Base-by-base conservation (phyloP, 805 yeast genomes). In the Hanseniaspora singularis region DNA sequence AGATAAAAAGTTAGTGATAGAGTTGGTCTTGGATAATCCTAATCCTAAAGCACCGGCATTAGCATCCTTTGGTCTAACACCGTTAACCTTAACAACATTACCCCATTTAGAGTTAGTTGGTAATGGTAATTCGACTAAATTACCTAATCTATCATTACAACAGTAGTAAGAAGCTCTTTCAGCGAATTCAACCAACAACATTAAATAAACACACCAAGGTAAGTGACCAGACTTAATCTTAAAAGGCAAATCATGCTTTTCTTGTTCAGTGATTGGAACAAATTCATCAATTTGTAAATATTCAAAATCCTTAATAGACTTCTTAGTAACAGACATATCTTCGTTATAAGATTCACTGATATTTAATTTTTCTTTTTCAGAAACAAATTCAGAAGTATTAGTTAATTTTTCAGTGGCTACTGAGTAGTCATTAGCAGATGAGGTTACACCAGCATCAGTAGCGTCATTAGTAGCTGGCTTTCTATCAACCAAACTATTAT, bases 161-260 rank as follows among this genome's bases (percentile, higher is more conserved):
- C 94, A 92, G 57, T 83, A 83, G 67, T 78, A 83, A 11, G 89
- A 72, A 59, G 83, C 82, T 54, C 94, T 73, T 63, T 83, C 94
- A 40, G 88, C 74, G 52, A 83, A 74, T 64, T 83, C 94, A 34
- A 83, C 84, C 38, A 82, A 46, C 51, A 74, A 76, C 49, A 78
- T 70, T 44, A 76, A 61, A 61, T 74, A 76, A 32, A 71, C 61
- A 27, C 67, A 65, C 47, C 63, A 64, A 14, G 76, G 72, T 40
- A 77, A 71, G 16, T 27, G 24, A 28, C 49, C 49, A 1, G 49
- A 41, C n/a, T 46, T 68, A 63, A 46, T 72, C 68, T 65, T 81
- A 88, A 51, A 76, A 67, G 53, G 83, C 84, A 53, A 83, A 77
- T 59, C 79, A 81, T 40, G 80, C 67, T 45, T 69, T 33, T 38